These are phyloP conservation scores for Populus deltoides DNA, from an alignment of 345 rosid species.

Conservation along the genomic window DNA sequence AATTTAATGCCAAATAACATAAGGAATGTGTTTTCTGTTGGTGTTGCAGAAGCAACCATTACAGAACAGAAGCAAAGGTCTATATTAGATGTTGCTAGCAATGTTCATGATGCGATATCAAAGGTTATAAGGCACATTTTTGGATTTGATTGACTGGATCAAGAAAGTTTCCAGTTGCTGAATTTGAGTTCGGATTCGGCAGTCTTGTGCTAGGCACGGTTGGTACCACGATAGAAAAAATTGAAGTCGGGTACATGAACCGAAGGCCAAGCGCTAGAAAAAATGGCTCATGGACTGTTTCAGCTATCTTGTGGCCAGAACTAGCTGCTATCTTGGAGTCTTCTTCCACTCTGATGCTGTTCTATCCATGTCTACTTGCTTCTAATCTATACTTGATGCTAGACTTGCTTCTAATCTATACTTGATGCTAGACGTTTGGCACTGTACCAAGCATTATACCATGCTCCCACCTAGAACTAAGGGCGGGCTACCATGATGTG, in stretches of 20 bases:
- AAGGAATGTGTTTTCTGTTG: conserved; percentile 71
- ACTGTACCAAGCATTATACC: background rate
- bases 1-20: conserved; percentile 54
- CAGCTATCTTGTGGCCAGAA: conserved; percentile 76
- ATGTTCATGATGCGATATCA: conserved; percentile 53
- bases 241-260: conserved; percentile 73
- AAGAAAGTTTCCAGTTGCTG: conserved; percentile 65
- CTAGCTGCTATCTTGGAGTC: conserved; percentile 60
- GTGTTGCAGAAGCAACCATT: conserved; percentile 57
- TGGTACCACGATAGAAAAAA: conserved; percentile 54
- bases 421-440: background rate
- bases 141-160: conserved; percentile 80
- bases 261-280: conserved; percentile 66
- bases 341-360: conserved; percentile 39
- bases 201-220: conserved; percentile 62
- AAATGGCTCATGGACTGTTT: conserved; percentile 78
- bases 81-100: conserved; percentile 50
- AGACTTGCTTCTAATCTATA: background rate
- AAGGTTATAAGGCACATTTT: conserved; percentile 60
- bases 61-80: conserved; percentile 46
- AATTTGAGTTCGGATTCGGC: conserved; percentile 78
- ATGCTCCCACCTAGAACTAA: background rate
- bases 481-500: background rate
- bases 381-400: background rate
- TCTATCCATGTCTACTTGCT: background rate